These are phyloP conservation scores for Chytriomyces sp. DNA, from an alignment of 192 early-diverging fungal genomes.

Conservation along the genomic window DNA sequence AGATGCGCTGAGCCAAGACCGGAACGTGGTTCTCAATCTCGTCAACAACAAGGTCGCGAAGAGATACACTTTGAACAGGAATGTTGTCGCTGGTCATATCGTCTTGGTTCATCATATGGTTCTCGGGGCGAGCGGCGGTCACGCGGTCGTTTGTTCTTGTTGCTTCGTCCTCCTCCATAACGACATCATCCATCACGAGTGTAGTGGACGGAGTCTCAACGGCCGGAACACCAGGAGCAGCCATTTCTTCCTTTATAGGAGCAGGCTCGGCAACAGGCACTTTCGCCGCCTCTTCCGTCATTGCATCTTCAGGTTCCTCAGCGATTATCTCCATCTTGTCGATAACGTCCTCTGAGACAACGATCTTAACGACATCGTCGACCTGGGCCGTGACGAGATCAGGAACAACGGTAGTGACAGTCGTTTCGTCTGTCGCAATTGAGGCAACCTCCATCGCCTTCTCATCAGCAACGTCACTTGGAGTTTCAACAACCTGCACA, in stretches of 20 bases:
- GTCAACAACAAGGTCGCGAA: slow-evolving; percentile 7
- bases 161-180: slow-evolving; percentile 9
- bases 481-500: neutral
- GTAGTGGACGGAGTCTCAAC: neutral
- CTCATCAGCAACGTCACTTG: too few species aligned
- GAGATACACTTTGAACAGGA: slow-evolving; percentile 12
- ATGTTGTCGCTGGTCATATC: neutral
- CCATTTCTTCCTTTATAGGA: neutral
- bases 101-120: neutral
- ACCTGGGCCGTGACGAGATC: neutral
- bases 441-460: neutral
- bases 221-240: neutral
- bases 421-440: neutral
- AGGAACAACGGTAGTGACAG: neutral
- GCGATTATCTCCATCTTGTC: too few species aligned
- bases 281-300: neutral
- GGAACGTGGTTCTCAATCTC: neutral
- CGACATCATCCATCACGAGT: slow-evolving; percentile 19
- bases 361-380: too few species aligned
- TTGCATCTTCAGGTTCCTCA: neutral
- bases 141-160: neutral
- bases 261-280: neutral
- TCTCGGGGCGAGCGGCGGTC: neutral
- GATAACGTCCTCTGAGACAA: too few species aligned
- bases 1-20: neutral